These are phyloP conservation scores for Epichloe uncinata DNA, from an alignment of 2,329 filamentous ascomycete species.

Conservation along the genomic window DNA sequence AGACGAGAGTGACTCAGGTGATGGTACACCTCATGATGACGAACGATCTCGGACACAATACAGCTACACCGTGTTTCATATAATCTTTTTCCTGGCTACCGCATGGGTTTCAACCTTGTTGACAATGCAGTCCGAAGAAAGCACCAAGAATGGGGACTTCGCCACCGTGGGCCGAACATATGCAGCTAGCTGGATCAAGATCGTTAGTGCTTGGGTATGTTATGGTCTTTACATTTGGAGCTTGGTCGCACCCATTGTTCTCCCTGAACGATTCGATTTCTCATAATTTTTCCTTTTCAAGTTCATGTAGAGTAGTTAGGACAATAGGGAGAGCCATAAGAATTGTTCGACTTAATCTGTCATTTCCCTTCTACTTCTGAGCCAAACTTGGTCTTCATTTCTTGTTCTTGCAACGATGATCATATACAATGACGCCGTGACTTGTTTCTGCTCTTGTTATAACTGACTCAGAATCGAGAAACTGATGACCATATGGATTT, in stretches of 20 bases:
- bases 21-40: constrained; percentile 62
- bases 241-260: constrained; percentile 67
- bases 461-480: background rate
- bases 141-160: constrained; percentile 57
- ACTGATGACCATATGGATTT: too few relatives aligned
- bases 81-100: constrained; percentile 95
- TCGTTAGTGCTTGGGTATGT: constrained; percentile 93
- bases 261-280: constrained; percentile 76
- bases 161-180: constrained; percentile 89
- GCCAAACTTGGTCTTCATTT: background rate
- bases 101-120: constrained; percentile 91
- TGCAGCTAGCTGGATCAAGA: constrained; percentile 98
- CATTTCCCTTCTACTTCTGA: background rate
- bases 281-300: constrained; percentile 7
- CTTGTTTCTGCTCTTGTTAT: background rate
- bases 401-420: background rate
- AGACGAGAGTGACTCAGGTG: constrained; percentile 51
- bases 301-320: background rate
- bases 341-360: background rate
- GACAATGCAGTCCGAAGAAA: constrained; percentile 56
- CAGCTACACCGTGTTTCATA: constrained; percentile 89
- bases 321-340: background rate
- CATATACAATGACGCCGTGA: background rate
- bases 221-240: constrained; percentile 93
- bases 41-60: constrained; percentile 86